Conservation (phyloP, 805 yeast genomes). For the Ogataea glucozyma region DNA sequence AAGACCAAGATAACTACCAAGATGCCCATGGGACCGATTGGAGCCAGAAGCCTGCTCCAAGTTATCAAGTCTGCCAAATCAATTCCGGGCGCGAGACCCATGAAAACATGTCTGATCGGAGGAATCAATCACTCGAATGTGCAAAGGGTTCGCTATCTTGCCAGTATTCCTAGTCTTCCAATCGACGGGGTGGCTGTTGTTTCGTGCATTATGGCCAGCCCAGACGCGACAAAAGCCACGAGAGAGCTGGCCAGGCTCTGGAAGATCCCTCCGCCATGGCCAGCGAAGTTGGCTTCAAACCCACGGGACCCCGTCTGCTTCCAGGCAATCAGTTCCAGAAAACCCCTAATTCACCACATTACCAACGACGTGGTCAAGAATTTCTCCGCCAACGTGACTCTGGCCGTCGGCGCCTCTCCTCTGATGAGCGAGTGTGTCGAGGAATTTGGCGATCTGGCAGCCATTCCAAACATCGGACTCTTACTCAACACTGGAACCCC, state of each 20-base stretch:
- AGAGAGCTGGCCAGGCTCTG: slow-evolving; percentile 35
- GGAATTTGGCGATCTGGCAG: slow-evolving; percentile 70
- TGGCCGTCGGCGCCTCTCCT: slow-evolving; percentile 85
- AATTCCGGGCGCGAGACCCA: too few species aligned
- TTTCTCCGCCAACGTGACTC: slow-evolving; percentile 81
- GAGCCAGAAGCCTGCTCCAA: slow-evolving; percentile 55
- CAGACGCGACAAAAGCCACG: slow-evolving; percentile 55
- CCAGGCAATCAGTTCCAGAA: slow-evolving; percentile 11
- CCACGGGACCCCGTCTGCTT: not conserved
- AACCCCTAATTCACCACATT: slow-evolving; percentile 81
- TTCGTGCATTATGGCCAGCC: slow-evolving; percentile 74
- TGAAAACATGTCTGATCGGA: slow-evolving; percentile 77
- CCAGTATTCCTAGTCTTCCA: slow-evolving; percentile 44
- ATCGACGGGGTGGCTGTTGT: slow-evolving; percentile 89
- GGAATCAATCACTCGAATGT: slow-evolving; percentile 70
- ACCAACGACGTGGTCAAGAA: slow-evolving; percentile 89
- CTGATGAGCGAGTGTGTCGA: slow-evolving; percentile 75
- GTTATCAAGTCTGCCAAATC: slow-evolving; percentile 40
- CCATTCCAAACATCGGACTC: slow-evolving; percentile 52
- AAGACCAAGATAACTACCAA: slow-evolving; percentile 61
- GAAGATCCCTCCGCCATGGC: slow-evolving; percentile 33
- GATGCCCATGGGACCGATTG: slow-evolving; percentile 68
- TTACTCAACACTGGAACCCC: slow-evolving; percentile 80
- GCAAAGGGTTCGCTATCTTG: slow-evolving; percentile 54
- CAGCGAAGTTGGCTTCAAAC: not conserved